Percentiles rank a stretch among this genome's conserved stretches.
Evolutionary conservation across 805 yeast species (phyloP).

Genomic region (Monosporozyma unispora): DNA sequence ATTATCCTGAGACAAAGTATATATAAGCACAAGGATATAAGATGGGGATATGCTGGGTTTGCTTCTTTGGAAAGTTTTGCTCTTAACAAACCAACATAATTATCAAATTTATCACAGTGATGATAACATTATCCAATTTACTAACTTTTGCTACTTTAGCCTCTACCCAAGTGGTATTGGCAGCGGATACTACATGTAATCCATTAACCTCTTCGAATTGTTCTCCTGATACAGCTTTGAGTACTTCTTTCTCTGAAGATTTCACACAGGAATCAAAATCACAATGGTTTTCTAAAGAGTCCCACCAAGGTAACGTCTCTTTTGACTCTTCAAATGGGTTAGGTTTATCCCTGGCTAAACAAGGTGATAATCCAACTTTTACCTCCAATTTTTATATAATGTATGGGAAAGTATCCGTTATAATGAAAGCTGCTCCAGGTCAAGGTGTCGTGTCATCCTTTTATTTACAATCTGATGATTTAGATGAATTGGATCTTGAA

Average conservation of each 20-base stretch:
- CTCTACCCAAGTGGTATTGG: neutral
- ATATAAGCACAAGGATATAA: no score
- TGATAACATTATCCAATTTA: neutral
- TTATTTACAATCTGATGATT: constrained; percentile 72
- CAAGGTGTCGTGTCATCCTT: constrained; percentile 73
- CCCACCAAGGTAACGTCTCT: constrained; percentile 36
- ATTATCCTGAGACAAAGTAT: no score
- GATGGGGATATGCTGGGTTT: no score
- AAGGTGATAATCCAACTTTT: constrained; percentile 71
- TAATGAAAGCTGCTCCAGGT: constrained; percentile 65
- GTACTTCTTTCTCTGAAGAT: constrained; percentile 41
- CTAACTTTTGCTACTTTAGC: neutral
- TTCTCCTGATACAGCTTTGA: constrained; percentile 53
- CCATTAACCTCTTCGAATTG: constrained; percentile 36
- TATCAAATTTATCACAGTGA: neutral
- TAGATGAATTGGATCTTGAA: constrained; percentile 85
- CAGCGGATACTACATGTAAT: constrained; percentile 30
- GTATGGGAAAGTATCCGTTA: constrained; percentile 79
- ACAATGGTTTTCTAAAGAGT: constrained; percentile 35
- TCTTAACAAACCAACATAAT: neutral
- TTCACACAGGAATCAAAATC: constrained; percentile 38
- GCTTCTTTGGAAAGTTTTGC: no score
- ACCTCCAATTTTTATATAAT: constrained; percentile 73
- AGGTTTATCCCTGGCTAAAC: constrained; percentile 45
- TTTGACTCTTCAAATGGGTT: constrained; percentile 51